Evolutionary conservation across 768 basidiomycete genomes (phyloP), one percentile per base, ranked within the genome.

Genomic region (Porpolomopsis calyptriformis): DNA sequence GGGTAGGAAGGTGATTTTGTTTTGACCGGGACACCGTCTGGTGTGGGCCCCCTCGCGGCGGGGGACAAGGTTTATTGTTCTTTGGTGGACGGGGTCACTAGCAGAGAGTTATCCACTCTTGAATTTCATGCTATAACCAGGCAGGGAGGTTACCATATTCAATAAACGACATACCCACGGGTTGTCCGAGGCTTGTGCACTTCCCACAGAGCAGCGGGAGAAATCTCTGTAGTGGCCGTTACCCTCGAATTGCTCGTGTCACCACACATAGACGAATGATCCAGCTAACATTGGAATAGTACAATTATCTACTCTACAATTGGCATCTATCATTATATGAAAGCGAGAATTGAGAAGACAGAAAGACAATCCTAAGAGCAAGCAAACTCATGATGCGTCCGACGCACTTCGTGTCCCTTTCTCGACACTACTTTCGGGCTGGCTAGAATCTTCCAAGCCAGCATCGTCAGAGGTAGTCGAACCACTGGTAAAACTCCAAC

Each of bases 1-100:
- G 16, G 4, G 26, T 16, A 93, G 87, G 89, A 92, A 62, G 89
- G 89, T 10, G 92, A 96, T 53, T 66, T 94, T n/a, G 67, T 96
- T 49, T 69, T 96, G 26, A 94, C 91, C 0, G 89, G 91, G 4
- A 98, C 94, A 1, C 94, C 94, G 1, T 75, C 83, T 0, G 94
- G 94, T 14, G 91, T 97, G 3, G 90, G 92, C 16, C 78, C 81
- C 1, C 58, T 97, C 46, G 49, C 58, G 0, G 74, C 82, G 2
- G 89, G 88, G 0, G 92, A 98, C 65, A 72, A 68, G 23, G 73
- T 98, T 49, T 76, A 80, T 50, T 96, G 90, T 47, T 65, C 72
- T 3, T 63, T 98, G 39, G 66, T 74, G 4, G 78, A 82, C 50
- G 57, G 64, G 4, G 57, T 68, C 3, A 57, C 60, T 0, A 74